Conservation (phyloP, 257 asterid species). For the Solanum sejunctum region DNA sequence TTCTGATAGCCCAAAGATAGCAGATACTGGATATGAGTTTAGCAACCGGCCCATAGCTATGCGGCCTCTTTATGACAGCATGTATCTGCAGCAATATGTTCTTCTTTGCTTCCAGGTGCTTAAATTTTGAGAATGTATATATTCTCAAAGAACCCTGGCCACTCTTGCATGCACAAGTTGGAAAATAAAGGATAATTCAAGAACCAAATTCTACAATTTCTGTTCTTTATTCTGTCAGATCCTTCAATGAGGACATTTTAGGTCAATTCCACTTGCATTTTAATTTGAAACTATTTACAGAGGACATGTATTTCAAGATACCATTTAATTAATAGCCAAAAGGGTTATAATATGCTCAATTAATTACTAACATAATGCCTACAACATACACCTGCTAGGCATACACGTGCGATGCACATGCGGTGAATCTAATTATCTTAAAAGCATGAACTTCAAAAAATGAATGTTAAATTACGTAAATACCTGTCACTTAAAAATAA, state of each 20-base stretch:
- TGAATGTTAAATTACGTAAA: too few species aligned
- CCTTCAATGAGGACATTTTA: neutral
- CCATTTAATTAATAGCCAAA: too few species aligned
- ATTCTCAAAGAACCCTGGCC: neutral
- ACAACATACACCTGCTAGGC: too few species aligned
- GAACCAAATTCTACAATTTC: neutral
- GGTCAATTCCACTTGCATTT: neutral
- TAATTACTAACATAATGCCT: too few species aligned
- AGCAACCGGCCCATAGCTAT: slow-evolving; percentile 26
- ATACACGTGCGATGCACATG: too few species aligned
- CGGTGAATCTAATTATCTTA: too few species aligned
- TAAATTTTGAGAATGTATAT: neutral
- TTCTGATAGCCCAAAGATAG: slow-evolving; percentile 21
- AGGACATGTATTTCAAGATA: too few species aligned
- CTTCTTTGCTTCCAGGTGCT: slow-evolving; percentile 85
- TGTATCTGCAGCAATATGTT: slow-evolving; percentile 73
- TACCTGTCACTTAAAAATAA: too few species aligned
- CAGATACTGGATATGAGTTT: slow-evolving; percentile 39
- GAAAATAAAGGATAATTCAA: neutral
- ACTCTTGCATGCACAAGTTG: neutral
- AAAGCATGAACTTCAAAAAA: too few species aligned
- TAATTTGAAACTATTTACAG: too few species aligned
- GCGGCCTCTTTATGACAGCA: slow-evolving; percentile 53
- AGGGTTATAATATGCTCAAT: too few species aligned
- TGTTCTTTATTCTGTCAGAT: neutral